phyloP scores from a whole-genome alignment of 1,284 basidiomycete genomes.

The Agaricales sp. region DNA sequence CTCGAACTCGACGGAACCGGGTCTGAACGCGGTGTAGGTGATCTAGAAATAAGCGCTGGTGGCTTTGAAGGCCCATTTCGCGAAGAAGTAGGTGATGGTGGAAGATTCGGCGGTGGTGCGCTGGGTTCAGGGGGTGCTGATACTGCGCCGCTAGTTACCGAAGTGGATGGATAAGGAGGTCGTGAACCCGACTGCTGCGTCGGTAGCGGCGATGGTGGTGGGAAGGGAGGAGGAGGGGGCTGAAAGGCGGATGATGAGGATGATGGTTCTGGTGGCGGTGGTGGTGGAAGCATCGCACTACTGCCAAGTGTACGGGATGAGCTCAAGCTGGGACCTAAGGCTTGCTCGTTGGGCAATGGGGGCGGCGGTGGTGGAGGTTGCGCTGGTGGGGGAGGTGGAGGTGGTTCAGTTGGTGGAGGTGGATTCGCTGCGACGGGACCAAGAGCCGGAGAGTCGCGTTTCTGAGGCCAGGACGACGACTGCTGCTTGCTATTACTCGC shows the following conservation, averaged over 20 bases:
- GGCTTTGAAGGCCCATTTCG: constrained; percentile 5
- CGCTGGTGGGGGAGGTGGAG: constrained; percentile 11
- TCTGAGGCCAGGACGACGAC: background rate
- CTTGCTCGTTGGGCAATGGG: constrained; percentile 5
- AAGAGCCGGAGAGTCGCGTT: constrained; percentile 3
- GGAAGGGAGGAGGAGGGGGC: constrained; percentile 16
- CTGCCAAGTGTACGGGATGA: constrained; percentile 9
- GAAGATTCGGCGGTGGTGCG: constrained; percentile 3
- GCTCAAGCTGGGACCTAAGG: constrained; percentile 8
- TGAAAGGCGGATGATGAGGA: constrained; percentile 11
- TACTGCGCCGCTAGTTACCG: constrained; percentile 10
- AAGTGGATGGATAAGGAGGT: constrained; percentile 14
- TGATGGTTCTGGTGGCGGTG: constrained; percentile 8
- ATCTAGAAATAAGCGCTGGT: too few relatives aligned
- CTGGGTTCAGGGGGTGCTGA: constrained; percentile 4
- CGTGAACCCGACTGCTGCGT: constrained; percentile 16
- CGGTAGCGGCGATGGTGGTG: constrained; percentile 16
- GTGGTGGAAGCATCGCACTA: constrained; percentile 12
- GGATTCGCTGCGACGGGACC: constrained; percentile 6
- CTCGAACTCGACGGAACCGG: too few relatives aligned
- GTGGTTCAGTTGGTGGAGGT: constrained; percentile 8
- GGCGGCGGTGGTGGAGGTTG: constrained; percentile 7
- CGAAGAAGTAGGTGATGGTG: constrained; percentile 10
- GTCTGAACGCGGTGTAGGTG: constrained; percentile 1
- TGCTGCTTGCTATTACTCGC: background rate